These are phyloP conservation scores for Lunasporangiospora selenospora DNA, from an alignment of 192 early-diverging fungal genomes.

Conservation along the genomic window DNA sequence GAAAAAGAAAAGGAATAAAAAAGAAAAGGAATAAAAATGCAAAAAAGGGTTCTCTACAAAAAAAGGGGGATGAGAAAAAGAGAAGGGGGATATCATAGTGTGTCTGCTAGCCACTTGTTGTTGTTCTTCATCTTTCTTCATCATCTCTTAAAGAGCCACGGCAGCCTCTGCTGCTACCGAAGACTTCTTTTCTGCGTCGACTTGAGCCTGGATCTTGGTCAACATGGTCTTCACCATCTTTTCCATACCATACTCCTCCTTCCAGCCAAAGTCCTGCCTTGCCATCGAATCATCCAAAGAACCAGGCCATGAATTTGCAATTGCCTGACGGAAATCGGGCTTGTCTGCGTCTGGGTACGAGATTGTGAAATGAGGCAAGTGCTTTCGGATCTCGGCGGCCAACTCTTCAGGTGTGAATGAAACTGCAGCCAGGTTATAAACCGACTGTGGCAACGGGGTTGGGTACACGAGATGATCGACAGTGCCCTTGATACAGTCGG, in stretches of 20 bases:
- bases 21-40: not conserved
- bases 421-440: constrained; percentile 70
- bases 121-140: not conserved
- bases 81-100: not conserved
- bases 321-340: constrained; percentile 68
- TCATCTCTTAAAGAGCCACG: constrained; percentile 16
- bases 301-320: constrained; percentile 71
- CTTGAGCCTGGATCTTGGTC: constrained; percentile 58
- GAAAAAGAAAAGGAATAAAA: not conserved
- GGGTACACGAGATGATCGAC: constrained; percentile 65
- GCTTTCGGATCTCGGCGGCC: constrained; percentile 58
- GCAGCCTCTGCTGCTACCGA: constrained; percentile 5
- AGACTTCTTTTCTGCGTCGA: constrained; percentile 40
- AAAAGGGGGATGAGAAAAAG: not conserved
- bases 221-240: constrained; percentile 70
- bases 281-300: constrained; percentile 66
- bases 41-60: not conserved
- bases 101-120: not conserved
- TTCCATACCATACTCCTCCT: constrained; percentile 59
- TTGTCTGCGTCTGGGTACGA: constrained; percentile 51
- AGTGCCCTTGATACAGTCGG: constrained; percentile 71
- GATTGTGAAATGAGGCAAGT: constrained; percentile 61
- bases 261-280: constrained; percentile 71
- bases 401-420: constrained; percentile 65
- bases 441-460: constrained; percentile 57